These are phyloP conservation scores for Diophrys sp. DNA, from an alignment of 73 alveolate genomes.

Conservation along the genomic window DNA sequence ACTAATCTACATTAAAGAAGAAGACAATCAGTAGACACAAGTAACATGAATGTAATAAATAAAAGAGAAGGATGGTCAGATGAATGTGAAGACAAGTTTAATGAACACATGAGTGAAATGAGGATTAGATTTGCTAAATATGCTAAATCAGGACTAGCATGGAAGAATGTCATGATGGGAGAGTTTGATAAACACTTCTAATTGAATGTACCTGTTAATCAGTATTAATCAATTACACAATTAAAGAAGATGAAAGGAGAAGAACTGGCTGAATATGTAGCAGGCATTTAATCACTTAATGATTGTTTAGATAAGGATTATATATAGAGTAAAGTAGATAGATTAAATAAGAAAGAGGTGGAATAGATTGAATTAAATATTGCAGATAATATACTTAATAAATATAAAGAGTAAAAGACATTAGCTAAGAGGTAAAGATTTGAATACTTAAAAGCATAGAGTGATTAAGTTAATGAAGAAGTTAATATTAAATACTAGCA, in stretches of 20 bases:
- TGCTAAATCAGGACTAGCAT: background rate
- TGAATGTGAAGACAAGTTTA: background rate
- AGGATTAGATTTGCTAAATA: background rate
- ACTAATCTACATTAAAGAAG: background rate
- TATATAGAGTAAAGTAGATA: background rate
- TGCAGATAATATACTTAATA: background rate
- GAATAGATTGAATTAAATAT: background rate
- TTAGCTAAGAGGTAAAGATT: background rate
- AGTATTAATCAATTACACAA: no score
- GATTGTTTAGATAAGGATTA: background rate
- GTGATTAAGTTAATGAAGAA: background rate
- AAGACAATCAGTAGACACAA: background rate
- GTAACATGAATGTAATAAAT: background rate
- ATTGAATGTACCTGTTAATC: background rate
- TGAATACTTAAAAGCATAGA: background rate
- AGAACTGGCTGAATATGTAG: background rate
- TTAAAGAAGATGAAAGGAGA: background rate
- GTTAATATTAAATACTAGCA: background rate
- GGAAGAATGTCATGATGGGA: background rate
- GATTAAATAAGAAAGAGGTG: background rate
- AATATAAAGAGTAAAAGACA: background rate
- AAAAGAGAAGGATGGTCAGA: background rate
- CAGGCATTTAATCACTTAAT: background rate
- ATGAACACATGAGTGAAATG: background rate
- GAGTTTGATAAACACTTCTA: background rate